Base-by-base conservation (phyloP, 495 filamentous ascomycete species). In the Neurospora tetraspora region DNA sequence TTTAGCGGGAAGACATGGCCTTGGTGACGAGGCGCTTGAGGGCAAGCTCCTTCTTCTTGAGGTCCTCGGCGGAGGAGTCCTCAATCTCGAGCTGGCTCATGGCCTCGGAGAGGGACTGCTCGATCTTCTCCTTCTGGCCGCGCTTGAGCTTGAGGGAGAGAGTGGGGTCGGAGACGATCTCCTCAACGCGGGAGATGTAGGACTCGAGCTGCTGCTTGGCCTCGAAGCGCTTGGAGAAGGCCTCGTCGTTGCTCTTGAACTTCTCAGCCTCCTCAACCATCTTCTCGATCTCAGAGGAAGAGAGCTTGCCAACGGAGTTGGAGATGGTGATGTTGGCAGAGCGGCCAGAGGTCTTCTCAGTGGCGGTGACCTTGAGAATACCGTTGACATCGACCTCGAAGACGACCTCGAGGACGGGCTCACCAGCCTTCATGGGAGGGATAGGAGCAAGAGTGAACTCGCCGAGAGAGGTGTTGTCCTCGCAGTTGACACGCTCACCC, bases 371-470 rank as follows among this genome's bases (percentile, higher is more conserved):
- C 90, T 99, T 99, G 79, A 99, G 91, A 83, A 99, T 98, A 91
- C 96, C 96, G 86, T 99, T 99, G 88, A 98, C 96, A 77, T 99
- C 96, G 80, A 99, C 96, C 86, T 99, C 96, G 84, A 99, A 98
- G 81, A 98, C 94, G 78, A 95, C 93, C 84, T 99, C 96, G 36
- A 99, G 90, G 77, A 97, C 95, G 76, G 96, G 93, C 81, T 99
- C 96, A 79, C 96, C 96, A 85, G 96, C 96, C 83, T 94, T 94
- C 94, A 97, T 97, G 89, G 94, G 86, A 70, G 96, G 96, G 75
- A 98, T 97, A 73, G 96, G 96, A 77, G 96, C 93, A 73, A 99
- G 88, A 73, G 96, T 98, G 86, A 99, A 99, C 85, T 99, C 96
- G 80, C 96, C 96, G 68, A 99, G 90, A 53, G 93, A 97, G 76